These are phyloP conservation scores for Mrakia blollopis DNA, from an alignment of 768 basidiomycete species.

Conservation along the genomic window DNA sequence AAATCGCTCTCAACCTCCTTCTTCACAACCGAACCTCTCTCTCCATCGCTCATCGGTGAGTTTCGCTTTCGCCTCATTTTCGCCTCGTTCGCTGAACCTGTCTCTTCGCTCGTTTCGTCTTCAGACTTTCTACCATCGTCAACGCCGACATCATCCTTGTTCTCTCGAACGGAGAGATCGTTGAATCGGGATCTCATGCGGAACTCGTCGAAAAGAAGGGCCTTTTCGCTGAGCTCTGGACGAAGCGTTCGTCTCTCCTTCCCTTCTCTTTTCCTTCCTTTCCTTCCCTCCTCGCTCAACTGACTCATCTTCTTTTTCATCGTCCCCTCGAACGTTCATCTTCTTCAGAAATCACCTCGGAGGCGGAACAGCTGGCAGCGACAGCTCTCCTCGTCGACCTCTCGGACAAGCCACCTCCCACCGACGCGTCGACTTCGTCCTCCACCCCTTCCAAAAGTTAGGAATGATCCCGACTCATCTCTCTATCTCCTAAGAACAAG, in stretches of 20 bases:
- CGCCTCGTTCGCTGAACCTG: slow-evolving; percentile 28
- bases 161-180: slow-evolving; percentile 80
- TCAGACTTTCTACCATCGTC: slow-evolving; percentile 52
- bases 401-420: not conserved
- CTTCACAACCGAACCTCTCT: slow-evolving; percentile 66
- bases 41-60: slow-evolving; percentile 75
- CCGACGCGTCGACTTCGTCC: not conserved
- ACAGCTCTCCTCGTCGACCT: slow-evolving; percentile 12
- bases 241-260: slow-evolving; percentile 53
- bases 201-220: slow-evolving; percentile 69
- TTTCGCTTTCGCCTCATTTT: slow-evolving; percentile 38
- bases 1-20: slow-evolving; percentile 76
- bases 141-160: slow-evolving; percentile 75
- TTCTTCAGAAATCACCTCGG: not conserved
- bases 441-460: not conserved
- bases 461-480: not conserved
- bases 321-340: no score
- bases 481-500: not conserved
- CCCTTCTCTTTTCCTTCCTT: not conserved
- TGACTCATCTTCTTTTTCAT: not conserved
- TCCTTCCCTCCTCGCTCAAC: not conserved
- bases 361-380: slow-evolving; percentile 12
- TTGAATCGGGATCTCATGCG: slow-evolving; percentile 62
- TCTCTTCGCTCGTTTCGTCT: slow-evolving; percentile 32
- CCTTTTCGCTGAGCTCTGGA: slow-evolving; percentile 81